Evolutionary conservation across 108 stramenopile genomes (phyloP).

Genomic region (Cyclotella cryptica): DNA sequence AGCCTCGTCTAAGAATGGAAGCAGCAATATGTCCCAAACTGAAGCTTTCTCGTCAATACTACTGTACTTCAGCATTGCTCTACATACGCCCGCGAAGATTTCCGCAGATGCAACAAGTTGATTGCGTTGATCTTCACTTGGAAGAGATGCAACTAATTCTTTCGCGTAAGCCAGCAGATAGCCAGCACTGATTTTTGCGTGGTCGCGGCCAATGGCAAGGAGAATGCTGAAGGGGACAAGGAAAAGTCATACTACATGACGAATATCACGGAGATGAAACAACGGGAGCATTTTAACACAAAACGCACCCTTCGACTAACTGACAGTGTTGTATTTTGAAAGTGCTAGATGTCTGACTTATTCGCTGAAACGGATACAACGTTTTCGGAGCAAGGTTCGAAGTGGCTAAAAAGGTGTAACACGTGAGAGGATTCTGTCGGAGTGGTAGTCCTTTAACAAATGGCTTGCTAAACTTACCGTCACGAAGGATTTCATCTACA

Average conservation of each 20-base stretch:
- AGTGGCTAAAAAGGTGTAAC: constrained; percentile 38
- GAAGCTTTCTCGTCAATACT: constrained; percentile 25
- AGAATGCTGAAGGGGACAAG: constrained; percentile 37
- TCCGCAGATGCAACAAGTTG: constrained; percentile 85
- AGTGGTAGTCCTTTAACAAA: constrained; percentile 14
- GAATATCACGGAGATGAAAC: neutral
- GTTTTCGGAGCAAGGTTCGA: constrained; percentile 72
- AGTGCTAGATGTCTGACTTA: constrained; percentile 73
- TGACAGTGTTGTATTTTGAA: constrained; percentile 87
- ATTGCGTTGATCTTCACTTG: constrained; percentile 91
- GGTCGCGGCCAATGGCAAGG: constrained; percentile 46
- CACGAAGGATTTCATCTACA: constrained; percentile 78
- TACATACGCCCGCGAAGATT: constrained; percentile 81
- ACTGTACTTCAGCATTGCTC: constrained; percentile 58
- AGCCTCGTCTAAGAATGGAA: constrained; percentile 85
- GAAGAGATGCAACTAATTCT: constrained; percentile 77
- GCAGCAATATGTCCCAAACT: constrained; percentile 66
- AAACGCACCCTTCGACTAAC: constrained; percentile 49
- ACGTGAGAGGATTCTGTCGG: neutral
- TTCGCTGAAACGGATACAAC: constrained; percentile 86
- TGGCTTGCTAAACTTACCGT: neutral
- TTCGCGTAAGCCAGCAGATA: constrained; percentile 66
- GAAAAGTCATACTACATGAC: neutral
- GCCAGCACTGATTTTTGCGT: constrained; percentile 49
- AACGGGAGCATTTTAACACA: neutral